phyloP scores from a whole-genome alignment of 2,329 filamentous ascomycete genomes.

The Aspergillus costaricaensis region DNA sequence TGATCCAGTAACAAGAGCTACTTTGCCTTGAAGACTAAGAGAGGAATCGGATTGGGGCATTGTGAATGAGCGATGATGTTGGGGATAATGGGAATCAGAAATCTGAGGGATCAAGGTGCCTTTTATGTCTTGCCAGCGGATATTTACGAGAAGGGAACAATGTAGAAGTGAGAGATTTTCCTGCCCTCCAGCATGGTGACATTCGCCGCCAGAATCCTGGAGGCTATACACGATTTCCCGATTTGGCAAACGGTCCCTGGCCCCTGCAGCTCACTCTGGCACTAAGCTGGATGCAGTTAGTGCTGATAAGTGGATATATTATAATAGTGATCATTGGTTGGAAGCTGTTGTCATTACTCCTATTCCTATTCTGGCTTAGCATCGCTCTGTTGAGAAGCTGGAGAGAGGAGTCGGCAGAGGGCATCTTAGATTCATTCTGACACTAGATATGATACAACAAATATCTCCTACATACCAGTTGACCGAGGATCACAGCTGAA shows the following conservation, averaged over 20 bases:
- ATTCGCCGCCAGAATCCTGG: neutral
- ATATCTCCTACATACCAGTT: neutral
- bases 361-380: neutral
- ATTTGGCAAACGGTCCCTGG: slow-evolving; percentile 3
- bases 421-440: neutral
- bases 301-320: too few species aligned
- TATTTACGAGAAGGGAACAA: too few species aligned
- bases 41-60: neutral
- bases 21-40: slow-evolving; percentile 26
- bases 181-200: neutral
- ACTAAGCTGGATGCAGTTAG: neutral
- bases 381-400: too few species aligned
- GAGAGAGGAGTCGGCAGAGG: too few species aligned
- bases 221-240: slow-evolving; percentile 4
- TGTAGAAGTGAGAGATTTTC: neutral
- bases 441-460: neutral
- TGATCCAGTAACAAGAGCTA: slow-evolving; percentile 41
- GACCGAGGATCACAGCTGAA: neutral
- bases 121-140: neutral
- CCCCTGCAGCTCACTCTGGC: neutral
- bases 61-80: neutral
- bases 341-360: too few species aligned
- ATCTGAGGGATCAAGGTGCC: neutral
- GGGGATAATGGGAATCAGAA: neutral
- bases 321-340: neutral